These are phyloP conservation scores for Trametes pubescens DNA, from an alignment of 1,284 basidiomycete species.

Conservation along the genomic window DNA sequence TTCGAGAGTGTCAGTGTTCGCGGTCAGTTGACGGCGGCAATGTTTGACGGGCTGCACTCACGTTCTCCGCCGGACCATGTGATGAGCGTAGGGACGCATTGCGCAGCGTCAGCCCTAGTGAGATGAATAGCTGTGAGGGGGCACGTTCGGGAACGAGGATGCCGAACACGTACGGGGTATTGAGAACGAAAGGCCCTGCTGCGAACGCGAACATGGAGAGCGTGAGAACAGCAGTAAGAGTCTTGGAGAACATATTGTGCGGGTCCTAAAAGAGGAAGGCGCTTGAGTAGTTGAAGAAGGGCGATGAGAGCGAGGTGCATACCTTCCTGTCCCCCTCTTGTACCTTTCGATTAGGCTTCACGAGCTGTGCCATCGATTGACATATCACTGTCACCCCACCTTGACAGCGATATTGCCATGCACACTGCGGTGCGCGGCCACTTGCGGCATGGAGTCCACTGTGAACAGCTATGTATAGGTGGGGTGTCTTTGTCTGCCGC, in stretches of 20 bases:
- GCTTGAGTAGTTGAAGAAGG: background rate
- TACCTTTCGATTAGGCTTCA: too few relatives aligned
- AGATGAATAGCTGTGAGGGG: background rate
- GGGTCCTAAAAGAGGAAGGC: background rate
- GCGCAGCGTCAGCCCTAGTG: background rate
- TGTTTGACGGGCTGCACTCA: background rate
- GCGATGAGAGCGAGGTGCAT: too few relatives aligned
- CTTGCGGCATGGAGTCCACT: too few relatives aligned
- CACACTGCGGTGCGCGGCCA: too few relatives aligned
- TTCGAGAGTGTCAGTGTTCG: background rate
- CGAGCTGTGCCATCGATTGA: too few relatives aligned
- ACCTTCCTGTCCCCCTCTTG: too few relatives aligned
- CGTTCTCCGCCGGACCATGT: constrained; percentile 1
- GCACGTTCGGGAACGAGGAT: background rate
- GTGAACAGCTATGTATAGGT: too few relatives aligned
- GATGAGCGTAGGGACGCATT: constrained; percentile 6
- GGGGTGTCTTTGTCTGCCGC: too few relatives aligned
- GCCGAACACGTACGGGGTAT: background rate
- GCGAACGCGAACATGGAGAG: background rate
- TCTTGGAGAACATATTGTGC: background rate
- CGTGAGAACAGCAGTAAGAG: background rate
- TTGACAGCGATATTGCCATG: too few relatives aligned
- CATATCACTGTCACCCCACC: too few relatives aligned
- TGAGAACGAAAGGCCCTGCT: background rate
- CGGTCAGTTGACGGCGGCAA: too few relatives aligned